A percentile compares a stretch with the other conserved stretches of the same genome.
Evolutionary conservation across 805 yeast genomes (phyloP).

Genomic region (Naumovozyma dairenensis): DNA sequence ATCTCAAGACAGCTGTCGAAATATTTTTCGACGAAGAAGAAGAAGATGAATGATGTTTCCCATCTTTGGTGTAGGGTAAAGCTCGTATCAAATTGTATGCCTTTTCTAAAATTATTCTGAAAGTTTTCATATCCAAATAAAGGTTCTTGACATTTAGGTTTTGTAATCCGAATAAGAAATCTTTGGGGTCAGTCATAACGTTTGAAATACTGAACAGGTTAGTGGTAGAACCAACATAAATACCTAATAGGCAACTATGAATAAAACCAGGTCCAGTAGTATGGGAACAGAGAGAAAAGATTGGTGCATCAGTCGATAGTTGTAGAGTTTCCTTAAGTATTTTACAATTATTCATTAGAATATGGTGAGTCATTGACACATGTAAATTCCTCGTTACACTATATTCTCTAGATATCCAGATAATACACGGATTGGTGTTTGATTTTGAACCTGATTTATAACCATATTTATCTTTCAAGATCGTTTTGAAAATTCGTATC

Average conservation of each 20-base stretch:
- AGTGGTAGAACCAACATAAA: conserved; percentile 79
- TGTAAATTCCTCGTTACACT: conserved; percentile 21
- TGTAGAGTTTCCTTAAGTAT: conserved; percentile 89
- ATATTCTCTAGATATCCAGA: conserved; percentile 24
- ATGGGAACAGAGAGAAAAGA: conserved; percentile 81
- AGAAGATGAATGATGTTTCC: conserved; percentile 1
- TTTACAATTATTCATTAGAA: conserved; percentile 70
- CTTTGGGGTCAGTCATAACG: conserved; percentile 62
- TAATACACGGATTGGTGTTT: conserved; percentile 27
- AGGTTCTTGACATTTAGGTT: conserved; percentile 77
- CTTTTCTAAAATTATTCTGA: conserved; percentile 59
- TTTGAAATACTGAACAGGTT: conserved; percentile 69
- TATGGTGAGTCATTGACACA: conserved; percentile 40
- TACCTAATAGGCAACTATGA: conserved; percentile 75
- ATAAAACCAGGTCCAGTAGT: conserved; percentile 80
- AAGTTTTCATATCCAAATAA: conserved; percentile 74
- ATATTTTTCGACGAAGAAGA: conserved; percentile 4
- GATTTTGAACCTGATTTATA: conserved; percentile 16
- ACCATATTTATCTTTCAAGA: conserved; percentile 13
- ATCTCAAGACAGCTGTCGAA: conserved; percentile 11
- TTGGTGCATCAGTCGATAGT: conserved; percentile 56
- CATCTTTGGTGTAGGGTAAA: neutral
- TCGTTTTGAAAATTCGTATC: conserved; percentile 13
- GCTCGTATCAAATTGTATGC: conserved; percentile 39
- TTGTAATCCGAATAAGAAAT: conserved; percentile 60